Evolutionary conservation across 2,329 filamentous ascomycete genomes (phyloP).

Genomic region (Aureobasidium sp.): DNA sequence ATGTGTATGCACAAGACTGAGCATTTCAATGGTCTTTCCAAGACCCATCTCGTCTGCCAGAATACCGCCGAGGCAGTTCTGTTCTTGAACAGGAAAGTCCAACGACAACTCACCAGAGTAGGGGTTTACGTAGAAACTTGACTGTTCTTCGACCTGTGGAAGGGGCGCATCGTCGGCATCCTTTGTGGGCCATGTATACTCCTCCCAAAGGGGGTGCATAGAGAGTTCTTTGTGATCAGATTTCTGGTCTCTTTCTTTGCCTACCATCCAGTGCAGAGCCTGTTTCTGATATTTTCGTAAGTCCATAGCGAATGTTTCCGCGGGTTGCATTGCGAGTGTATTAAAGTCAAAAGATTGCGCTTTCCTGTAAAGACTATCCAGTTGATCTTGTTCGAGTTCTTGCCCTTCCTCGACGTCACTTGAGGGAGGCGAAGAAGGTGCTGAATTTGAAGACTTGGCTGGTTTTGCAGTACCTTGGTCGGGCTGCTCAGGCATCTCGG

Average conservation of each 20-base stretch:
- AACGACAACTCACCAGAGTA: slow-evolving; percentile 92
- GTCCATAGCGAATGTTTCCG: slow-evolving; percentile 71
- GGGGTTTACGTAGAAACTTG: slow-evolving; percentile 88
- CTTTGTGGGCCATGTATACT: slow-evolving; percentile 81
- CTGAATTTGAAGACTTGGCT: slow-evolving; percentile 40
- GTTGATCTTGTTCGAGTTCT: slow-evolving; percentile 89
- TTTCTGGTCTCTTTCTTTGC: slow-evolving; percentile 78
- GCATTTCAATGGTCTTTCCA: slow-evolving; percentile 98
- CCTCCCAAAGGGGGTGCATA: slow-evolving; percentile 97
- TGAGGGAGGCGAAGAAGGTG: slow-evolving; percentile 48
- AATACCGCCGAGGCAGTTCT: slow-evolving; percentile 88
- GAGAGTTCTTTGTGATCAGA: slow-evolving; percentile 62
- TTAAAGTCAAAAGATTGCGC: slow-evolving; percentile 94
- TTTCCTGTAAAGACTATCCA: slow-evolving; percentile 89
- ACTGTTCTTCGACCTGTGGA: slow-evolving; percentile 56
- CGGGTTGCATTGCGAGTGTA: slow-evolving; percentile 79
- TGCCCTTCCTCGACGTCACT: slow-evolving; percentile 73
- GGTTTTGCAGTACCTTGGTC: slow-evolving; percentile 46
- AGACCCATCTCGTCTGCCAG: slow-evolving; percentile 96
- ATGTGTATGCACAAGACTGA: slow-evolving; percentile 84
- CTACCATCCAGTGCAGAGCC: slow-evolving; percentile 91
- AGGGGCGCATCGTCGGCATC: slow-evolving; percentile 79
- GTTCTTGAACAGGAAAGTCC: slow-evolving; percentile 86
- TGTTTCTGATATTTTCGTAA: slow-evolving; percentile 93
- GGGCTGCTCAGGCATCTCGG: slow-evolving; percentile 73